These are phyloP conservation scores for Scytalidium lignicola DNA, from an alignment of 2,329 filamentous ascomycete genomes.

Conservation along the genomic window DNA sequence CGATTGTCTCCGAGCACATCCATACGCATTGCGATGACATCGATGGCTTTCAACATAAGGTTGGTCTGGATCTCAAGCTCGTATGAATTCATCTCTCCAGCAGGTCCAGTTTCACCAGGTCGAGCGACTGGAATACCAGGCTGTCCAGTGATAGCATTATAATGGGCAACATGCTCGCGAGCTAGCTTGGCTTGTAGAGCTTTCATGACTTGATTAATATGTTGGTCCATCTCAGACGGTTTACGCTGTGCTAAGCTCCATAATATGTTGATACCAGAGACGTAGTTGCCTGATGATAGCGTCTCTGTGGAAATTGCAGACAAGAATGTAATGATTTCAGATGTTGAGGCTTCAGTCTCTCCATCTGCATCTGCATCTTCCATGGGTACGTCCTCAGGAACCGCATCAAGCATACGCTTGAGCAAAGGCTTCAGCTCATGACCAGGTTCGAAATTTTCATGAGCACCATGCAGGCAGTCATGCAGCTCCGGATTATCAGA, in stretches of 20 bases:
- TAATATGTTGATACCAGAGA: constrained; percentile 85
- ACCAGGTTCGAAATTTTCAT: constrained; percentile 64
- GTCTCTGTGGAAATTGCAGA: constrained; percentile 85
- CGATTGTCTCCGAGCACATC: constrained; percentile 86
- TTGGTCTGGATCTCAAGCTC: constrained; percentile 86
- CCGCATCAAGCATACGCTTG: constrained; percentile 78
- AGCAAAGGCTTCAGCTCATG: constrained; percentile 70
- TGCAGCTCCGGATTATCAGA: constrained; percentile 90
- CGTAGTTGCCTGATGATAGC: constrained; percentile 73
- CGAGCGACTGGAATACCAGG: constrained; percentile 31
- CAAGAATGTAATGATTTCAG: constrained; percentile 81
- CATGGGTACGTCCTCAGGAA: constrained; percentile 74
- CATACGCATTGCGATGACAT: constrained; percentile 88
- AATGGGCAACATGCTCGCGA: constrained; percentile 84
- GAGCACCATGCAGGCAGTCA: constrained; percentile 76
- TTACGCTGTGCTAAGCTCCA: constrained; percentile 87
- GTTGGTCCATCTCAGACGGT: constrained; percentile 81
- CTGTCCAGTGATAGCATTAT: constrained; percentile 52
- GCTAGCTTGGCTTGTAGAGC: constrained; percentile 87
- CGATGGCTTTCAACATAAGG: constrained; percentile 91
- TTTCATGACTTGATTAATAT: constrained; percentile 86
- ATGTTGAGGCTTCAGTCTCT: constrained; percentile 72
- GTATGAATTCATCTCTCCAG: constrained; percentile 61
- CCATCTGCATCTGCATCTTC: constrained; percentile 78
- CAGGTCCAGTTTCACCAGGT: constrained; percentile 42